Evolutionary conservation across 352 stramenopile species (phyloP).

Genomic region (Globisporangium middletonii): DNA sequence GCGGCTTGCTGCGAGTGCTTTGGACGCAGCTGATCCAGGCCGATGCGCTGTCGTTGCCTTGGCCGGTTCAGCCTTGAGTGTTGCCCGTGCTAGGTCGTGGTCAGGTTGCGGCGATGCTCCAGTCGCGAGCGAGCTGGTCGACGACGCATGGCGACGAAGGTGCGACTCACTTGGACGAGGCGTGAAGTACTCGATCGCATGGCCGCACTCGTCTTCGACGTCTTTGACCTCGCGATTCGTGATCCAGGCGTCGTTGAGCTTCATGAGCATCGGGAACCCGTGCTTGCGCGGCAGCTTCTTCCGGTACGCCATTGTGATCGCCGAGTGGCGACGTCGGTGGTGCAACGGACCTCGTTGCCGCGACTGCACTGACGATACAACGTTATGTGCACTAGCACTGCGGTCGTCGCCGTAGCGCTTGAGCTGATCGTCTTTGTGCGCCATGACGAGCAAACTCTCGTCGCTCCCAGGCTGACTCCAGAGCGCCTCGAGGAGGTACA

Average conservation of each 20-base stretch:
- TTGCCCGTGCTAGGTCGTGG: not conserved
- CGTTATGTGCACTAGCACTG: not conserved
- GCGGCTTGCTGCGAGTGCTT: not conserved
- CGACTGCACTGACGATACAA: not conserved
- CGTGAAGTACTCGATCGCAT: slow-evolving; percentile 39
- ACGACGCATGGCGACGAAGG: not conserved
- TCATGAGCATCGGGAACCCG: slow-evolving; percentile 62
- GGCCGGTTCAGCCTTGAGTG: not conserved
- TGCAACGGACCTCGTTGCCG: not conserved
- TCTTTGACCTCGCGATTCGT: slow-evolving; percentile 37
- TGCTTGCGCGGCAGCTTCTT: slow-evolving; percentile 32
- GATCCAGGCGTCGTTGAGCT: slow-evolving; percentile 59
- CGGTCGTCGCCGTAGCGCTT: slow-evolving; percentile 10
- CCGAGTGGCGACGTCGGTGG: not conserved
- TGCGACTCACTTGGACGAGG: not conserved
- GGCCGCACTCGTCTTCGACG: slow-evolving; percentile 44
- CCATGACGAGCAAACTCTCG: slow-evolving; percentile 29
- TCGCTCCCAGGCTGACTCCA: slow-evolving; percentile 25
- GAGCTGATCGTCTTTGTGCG: slow-evolving; percentile 31
- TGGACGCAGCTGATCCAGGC: not conserved
- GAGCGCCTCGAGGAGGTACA: slow-evolving; percentile 66
- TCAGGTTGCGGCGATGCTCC: too few species aligned
- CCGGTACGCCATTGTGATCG: slow-evolving; percentile 26
- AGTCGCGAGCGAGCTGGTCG: not conserved
- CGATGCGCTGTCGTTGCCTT: not conserved